Conservation (phyloP, 202 grass and related monocot genomes). For the Carex sylvatica region DNA sequence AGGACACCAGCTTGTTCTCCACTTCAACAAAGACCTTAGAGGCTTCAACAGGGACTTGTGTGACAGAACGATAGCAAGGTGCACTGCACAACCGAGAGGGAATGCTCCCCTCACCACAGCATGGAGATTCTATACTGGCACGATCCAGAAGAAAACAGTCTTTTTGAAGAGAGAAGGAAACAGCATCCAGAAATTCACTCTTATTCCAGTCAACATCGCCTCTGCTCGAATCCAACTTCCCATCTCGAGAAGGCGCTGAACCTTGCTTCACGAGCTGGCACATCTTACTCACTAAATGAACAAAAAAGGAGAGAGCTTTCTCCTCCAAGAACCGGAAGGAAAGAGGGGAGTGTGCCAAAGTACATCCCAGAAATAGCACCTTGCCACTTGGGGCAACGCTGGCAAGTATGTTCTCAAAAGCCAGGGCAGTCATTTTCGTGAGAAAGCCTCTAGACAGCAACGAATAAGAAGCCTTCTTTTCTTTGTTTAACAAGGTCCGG, state of each 20-base stretch:
- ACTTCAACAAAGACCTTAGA: background rate
- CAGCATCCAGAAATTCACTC: constrained; percentile 27
- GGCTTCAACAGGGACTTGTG: background rate
- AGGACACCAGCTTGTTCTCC: background rate
- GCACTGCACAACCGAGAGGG: background rate
- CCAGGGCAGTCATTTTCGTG: background rate
- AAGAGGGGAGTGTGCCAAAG: background rate
- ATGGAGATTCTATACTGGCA: constrained; percentile 1
- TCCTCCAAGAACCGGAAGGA: background rate
- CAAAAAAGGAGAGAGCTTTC: background rate
- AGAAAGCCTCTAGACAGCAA: background rate
- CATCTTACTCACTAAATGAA: background rate
- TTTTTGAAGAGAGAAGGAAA: background rate
- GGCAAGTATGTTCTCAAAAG: background rate
- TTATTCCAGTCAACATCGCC: constrained; percentile 5
- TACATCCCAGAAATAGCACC: background rate
- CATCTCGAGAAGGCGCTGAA: background rate
- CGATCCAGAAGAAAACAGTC: constrained; percentile 15
- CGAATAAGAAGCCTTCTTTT: background rate
- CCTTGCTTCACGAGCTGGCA: background rate
- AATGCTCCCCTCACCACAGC: background rate
- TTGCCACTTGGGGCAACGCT: background rate
- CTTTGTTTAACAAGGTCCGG: background rate
- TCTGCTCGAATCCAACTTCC: background rate
- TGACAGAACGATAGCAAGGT: background rate